A percentile compares a stretch with the other conserved stretches of the same genome.
These are phyloP conservation scores for Salinomyces thailandicus DNA, from an alignment of 2,329 filamentous ascomycete genomes.

Conservation along the genomic window DNA sequence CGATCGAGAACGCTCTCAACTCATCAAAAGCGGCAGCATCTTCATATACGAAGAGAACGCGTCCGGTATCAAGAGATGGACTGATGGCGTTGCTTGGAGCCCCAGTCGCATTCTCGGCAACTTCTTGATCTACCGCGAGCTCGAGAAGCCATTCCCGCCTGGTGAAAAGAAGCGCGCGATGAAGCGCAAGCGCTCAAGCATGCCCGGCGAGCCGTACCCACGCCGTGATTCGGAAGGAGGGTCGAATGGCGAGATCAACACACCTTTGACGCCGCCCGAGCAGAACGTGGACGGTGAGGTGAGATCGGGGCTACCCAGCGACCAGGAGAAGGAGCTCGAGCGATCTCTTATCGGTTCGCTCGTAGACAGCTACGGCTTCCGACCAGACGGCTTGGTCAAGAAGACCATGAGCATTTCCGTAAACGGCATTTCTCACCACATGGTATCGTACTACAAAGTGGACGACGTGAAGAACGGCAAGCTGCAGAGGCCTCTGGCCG, in stretches of 20 bases:
- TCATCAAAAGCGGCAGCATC: slow-evolving; percentile 75
- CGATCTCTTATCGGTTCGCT: slow-evolving; percentile 66
- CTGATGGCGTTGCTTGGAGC: slow-evolving; percentile 83
- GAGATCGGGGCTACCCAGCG: slow-evolving; percentile 20
- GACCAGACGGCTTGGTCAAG: slow-evolving; percentile 71
- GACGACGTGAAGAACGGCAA: slow-evolving; percentile 60
- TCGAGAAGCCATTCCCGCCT: slow-evolving; percentile 65
- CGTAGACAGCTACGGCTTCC: slow-evolving; percentile 84
- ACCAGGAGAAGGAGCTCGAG: slow-evolving; percentile 40
- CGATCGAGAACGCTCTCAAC: slow-evolving; percentile 64
- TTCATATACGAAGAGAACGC: slow-evolving; percentile 89
- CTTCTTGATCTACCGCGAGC: slow-evolving; percentile 75
- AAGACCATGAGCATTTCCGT: slow-evolving; percentile 81
- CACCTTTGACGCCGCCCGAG: slow-evolving; percentile 26
- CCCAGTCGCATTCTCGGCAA: slow-evolving; percentile 78
- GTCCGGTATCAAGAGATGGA: slow-evolving; percentile 90
- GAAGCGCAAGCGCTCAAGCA: slow-evolving; percentile 51
- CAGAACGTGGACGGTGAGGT: slow-evolving; percentile 18
- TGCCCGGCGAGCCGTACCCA: slow-evolving; percentile 45
- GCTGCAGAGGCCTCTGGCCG: slow-evolving; percentile 49
- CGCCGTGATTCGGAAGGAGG: slow-evolving; percentile 26
- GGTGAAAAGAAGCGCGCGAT: slow-evolving; percentile 78
- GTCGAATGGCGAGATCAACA: slow-evolving; percentile 17
- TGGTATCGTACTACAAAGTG: slow-evolving; percentile 81
- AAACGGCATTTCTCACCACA: slow-evolving; percentile 65